Evolutionary conservation across 2,329 filamentous ascomycete genomes (phyloP), one percentile per base, ranked within the genome.

Genomic region (Sporothrix variecibatus): DNA sequence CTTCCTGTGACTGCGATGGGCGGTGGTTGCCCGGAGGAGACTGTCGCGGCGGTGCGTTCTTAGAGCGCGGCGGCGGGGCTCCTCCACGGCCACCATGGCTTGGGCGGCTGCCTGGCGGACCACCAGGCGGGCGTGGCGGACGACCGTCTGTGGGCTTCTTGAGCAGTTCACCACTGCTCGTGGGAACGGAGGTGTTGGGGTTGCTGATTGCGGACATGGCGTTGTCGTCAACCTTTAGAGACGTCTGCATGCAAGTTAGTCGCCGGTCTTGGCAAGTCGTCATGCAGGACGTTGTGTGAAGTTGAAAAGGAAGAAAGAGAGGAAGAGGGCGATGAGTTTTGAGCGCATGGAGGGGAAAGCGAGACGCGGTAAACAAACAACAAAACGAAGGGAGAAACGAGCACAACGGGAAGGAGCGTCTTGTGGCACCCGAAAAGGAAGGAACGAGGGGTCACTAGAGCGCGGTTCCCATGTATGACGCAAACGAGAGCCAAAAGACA

Each of bases 1-100:
- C 90, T 78, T 93, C 91, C 78, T 90, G 88, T n/a, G 91, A 92
- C 78, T 86, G 87, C 11, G 87, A 86, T 9, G 90, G 89, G 51
- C 90, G 90, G 79, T 92, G 91, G 74, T 83, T 81, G 20, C 82
- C 28, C 2, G 75, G 53, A 20, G 75, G 82, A 8, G 83, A 81
- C 75, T 86, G 87, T 46, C 82, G 80, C 76, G 87, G 85, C 74
- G 85, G 84, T 75, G 85, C 80, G 79, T 87, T 87, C 76, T 89
- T 87, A 76, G 82, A 81, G 73, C 82, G 81, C 56, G 82, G 82
- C 67, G 83, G 83, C 72, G 82, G 84, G 58, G 83, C 82, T 49
- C 80, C 80, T 43, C 82, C 79, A 67, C 83, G 82, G 73, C 73
- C 49, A n/a, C 83, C 84, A 74, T 80, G 83, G 72, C 81, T 80